Evolutionary conservation across 768 basidiomycete genomes (phyloP).

Genomic region (Harrya chromipes): DNA sequence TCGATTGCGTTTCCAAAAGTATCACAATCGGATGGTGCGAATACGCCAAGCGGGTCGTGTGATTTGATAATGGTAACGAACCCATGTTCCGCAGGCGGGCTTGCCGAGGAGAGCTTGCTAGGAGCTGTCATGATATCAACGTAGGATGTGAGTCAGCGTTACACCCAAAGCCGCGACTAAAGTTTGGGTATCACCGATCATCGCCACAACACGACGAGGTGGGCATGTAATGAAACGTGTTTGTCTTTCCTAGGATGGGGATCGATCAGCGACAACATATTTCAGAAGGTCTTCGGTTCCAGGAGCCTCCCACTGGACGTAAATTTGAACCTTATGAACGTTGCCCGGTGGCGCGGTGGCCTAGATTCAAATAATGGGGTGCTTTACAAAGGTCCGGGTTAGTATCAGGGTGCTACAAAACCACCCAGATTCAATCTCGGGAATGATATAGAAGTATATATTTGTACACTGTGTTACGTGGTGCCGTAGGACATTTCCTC

Average conservation of each 20-base stretch:
- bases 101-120: not conserved
- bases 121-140: constrained; percentile 6
- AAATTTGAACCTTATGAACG: no score
- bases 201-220: not conserved
- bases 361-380: not conserved
- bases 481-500: not conserved
- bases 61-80: constrained; percentile 16
- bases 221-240: constrained; percentile 13
- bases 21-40: constrained; percentile 19
- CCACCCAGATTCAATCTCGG: not conserved
- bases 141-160: no score
- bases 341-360: no score
- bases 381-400: no score
- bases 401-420: not conserved
- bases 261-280: no score
- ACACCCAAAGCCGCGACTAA: no score
- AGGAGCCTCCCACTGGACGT: no score
- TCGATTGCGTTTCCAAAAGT: constrained; percentile 14
- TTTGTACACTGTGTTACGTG: not conserved
- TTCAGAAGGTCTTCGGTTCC: no score
- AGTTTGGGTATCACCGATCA: not conserved
- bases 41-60: constrained; percentile 15
- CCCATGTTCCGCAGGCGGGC: not conserved
- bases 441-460: not conserved
- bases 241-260: not conserved